These are phyloP conservation scores for Phaeomoniella chlamydospora DNA, from an alignment of 2,329 filamentous ascomycete species.

Conservation along the genomic window DNA sequence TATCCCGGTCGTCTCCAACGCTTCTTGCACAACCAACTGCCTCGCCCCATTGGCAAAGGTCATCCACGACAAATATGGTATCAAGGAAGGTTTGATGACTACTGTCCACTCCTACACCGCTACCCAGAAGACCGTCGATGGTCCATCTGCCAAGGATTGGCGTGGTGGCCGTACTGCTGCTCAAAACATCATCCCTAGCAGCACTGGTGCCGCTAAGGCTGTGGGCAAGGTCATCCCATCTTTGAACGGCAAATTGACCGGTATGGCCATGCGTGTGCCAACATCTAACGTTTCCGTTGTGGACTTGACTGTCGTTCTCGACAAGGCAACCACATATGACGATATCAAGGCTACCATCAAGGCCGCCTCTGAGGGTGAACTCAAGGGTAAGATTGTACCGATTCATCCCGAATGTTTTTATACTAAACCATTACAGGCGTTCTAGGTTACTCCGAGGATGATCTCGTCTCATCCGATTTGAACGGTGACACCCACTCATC, in stretches of 20 bases:
- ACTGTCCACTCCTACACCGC: slow-evolving; percentile 99
- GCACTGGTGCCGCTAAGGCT: slow-evolving; percentile 98
- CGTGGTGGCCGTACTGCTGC: slow-evolving; percentile 96
- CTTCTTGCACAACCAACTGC: slow-evolving; percentile 99
- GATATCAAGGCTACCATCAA: slow-evolving; percentile 89
- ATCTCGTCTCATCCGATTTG: slow-evolving; percentile 85
- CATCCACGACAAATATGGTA: slow-evolving; percentile 94
- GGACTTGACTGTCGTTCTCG: slow-evolving; percentile 83
- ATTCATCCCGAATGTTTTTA: neutral
- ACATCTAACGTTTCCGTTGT: slow-evolving; percentile 98
- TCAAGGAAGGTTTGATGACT: slow-evolving; percentile 99
- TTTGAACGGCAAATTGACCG: slow-evolving; percentile 98
- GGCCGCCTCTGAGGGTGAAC: slow-evolving; percentile 65
- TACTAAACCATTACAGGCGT: slow-evolving; percentile 44
- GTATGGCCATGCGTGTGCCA: slow-evolving; percentile 99
- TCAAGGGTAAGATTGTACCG: slow-evolving; percentile 56
- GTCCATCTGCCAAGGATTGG: slow-evolving; percentile 97
- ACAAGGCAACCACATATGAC: slow-evolving; percentile 64
- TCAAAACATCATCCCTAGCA: slow-evolving; percentile 99
- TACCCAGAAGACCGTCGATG: slow-evolving; percentile 98
- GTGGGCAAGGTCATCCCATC: slow-evolving; percentile 98
- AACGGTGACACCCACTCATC: slow-evolving; percentile 87
- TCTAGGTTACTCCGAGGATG: slow-evolving; percentile 91
- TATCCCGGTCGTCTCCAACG: slow-evolving; percentile 93
- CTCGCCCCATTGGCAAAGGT: slow-evolving; percentile 98